Percentiles rank a stretch among this genome's conserved stretches.
phyloP scores from a whole-genome alignment of 1,284 basidiomycete genomes.

The Cryptococcus sp. region DNA sequence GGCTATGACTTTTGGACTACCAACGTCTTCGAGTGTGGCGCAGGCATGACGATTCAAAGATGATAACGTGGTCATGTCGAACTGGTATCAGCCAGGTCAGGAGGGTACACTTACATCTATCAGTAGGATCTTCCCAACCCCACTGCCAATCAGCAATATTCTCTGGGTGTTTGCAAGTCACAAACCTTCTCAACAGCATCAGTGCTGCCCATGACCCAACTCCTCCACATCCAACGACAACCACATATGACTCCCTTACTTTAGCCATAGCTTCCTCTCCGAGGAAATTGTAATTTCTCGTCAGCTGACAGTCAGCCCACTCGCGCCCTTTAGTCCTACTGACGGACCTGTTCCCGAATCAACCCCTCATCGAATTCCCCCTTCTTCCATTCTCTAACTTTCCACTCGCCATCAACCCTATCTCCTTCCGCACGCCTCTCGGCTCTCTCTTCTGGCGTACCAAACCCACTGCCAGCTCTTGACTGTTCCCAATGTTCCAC shows the following conservation, averaged over 20 bases:
- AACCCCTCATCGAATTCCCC: slow-evolving; percentile 67
- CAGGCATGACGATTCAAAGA: slow-evolving; percentile 92
- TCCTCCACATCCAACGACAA: slow-evolving; percentile 89
- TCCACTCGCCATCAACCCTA: slow-evolving; percentile 11
- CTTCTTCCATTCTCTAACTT: slow-evolving; percentile 27
- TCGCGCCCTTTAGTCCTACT: not conserved
- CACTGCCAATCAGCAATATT: slow-evolving; percentile 27
- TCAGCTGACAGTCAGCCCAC: slow-evolving; percentile 50
- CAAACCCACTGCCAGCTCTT: slow-evolving; percentile 20
- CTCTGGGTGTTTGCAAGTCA: too few species aligned
- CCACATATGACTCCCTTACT: slow-evolving; percentile 71
- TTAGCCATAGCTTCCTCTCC: slow-evolving; percentile 83
- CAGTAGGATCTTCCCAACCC: slow-evolving; percentile 49
- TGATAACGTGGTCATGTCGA: slow-evolving; percentile 88
- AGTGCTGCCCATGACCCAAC: slow-evolving; percentile 94
- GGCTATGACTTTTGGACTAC: slow-evolving; percentile 84
- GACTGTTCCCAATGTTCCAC: slow-evolving; percentile 42
- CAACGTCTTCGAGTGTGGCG: slow-evolving; percentile 86
- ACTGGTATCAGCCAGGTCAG: slow-evolving; percentile 49
- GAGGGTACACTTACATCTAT: slow-evolving; percentile 39
- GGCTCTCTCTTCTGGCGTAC: slow-evolving; percentile 22
- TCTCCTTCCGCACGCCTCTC: slow-evolving; percentile 26
- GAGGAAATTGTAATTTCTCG: slow-evolving; percentile 92
- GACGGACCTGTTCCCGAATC: slow-evolving; percentile 59
- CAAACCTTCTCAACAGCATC: slow-evolving; percentile 73